Conservation (phyloP, 2,329 filamentous ascomycete genomes). For the Aspergillus sp. region DNA sequence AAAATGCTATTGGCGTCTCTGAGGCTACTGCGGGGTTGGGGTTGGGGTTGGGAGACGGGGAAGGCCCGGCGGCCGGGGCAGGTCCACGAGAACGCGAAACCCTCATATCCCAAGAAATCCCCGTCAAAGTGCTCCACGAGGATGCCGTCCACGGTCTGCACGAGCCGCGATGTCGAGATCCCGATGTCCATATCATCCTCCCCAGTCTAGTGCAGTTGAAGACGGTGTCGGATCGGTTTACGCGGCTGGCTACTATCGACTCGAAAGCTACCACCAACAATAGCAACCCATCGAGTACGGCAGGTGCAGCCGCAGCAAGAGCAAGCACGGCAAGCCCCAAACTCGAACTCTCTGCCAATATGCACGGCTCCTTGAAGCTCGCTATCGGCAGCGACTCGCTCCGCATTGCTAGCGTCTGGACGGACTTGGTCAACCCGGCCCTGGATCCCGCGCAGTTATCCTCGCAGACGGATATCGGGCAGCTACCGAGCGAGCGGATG, state of each 20-base stretch:
- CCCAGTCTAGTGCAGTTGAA: conserved; percentile 84
- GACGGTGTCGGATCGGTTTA: conserved; percentile 90
- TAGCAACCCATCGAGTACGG: neutral
- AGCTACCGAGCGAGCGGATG: conserved; percentile 76
- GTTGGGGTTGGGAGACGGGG: conserved; percentile 51
- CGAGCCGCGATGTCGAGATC: conserved; percentile 81
- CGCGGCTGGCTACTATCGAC: conserved; percentile 53
- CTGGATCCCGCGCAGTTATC: conserved; percentile 66
- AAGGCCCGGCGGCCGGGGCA: conserved; percentile 47
- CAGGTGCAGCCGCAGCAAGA: conserved; percentile 12
- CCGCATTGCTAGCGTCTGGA: conserved; percentile 79
- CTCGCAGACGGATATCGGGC: conserved; percentile 54
- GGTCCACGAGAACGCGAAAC: conserved; percentile 69
- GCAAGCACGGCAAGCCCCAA: conserved; percentile 43
- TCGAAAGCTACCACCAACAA: conserved; percentile 19
- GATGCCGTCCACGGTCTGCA: conserved; percentile 84
- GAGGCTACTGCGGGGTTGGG: conserved; percentile 40
- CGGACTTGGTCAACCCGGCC: conserved; percentile 75
- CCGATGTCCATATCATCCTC: conserved; percentile 87
- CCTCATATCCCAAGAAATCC: conserved; percentile 88
- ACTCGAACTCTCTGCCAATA: conserved; percentile 83
- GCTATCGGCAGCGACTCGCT: conserved; percentile 75
- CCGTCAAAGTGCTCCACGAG: conserved; percentile 80
- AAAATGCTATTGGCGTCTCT: conserved; percentile 50
- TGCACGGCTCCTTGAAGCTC: conserved; percentile 79